Base-by-base conservation (phyloP, 1,284 basidiomycete species). In the Pholiota adiposa region DNA sequence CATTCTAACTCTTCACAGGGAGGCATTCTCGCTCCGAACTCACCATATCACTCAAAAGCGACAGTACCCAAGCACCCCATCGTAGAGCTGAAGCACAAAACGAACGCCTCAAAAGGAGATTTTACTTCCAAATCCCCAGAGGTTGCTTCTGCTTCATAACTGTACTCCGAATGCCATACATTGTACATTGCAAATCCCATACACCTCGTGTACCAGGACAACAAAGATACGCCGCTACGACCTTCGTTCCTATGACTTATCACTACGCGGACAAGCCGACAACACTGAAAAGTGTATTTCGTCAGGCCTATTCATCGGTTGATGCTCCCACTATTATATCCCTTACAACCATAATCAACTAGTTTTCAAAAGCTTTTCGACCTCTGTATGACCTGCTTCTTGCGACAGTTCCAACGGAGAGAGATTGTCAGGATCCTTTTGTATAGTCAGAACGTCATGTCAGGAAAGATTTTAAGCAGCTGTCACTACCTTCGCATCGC, bases 361-460 rank as follows among this genome's bases (percentile, higher is more conserved):
- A 60, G 64, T 61, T 58, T 61, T 62, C 57, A 93, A 74, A 61
- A 86, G 70, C 38, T 75, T 69, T 61, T 79, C 83, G 64, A 94
- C 83, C 3, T 85, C 80, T 31, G 81, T 74, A 64, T 90, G 88
- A 31, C 87, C 88, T 12, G 89, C 87, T 53, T 88, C 79, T 38
- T 75, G 72, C 51, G 92, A 91, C 56, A 94, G 74, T 64, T 92
- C 88, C 40, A 76, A 65, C 2, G 88, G 84, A 12, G 86, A 84
- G 61, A 90, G 78, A 21, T 83, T 86, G 67, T 94, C 92, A 25
- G 84, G 77, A 70, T 94, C 94, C 89, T 93, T n/a, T 69, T 27
- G 38, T 46, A 21, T 61, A 49, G 29, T 56, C 40, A 55, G 36
- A 23, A 58, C 27, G 8, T 19, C 41, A n/a, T 16, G 9, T 44